Conservation (phyloP, 305 asterid species). For the Fraxinus greggii region DNA sequence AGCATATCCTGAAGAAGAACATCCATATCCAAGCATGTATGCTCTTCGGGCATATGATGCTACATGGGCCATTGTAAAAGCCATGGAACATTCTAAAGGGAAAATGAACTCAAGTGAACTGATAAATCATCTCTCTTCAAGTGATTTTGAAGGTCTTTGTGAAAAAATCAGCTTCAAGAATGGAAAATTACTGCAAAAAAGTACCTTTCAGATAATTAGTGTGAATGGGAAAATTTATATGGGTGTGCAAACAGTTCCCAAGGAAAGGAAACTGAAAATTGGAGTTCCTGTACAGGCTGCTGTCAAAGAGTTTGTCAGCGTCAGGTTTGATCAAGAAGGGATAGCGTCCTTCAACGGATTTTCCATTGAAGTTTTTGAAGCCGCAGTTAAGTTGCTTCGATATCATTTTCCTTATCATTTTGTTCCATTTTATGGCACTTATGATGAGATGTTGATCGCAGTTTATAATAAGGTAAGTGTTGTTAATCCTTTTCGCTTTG, state of each 20-base stretch:
- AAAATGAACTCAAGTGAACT: conserved; percentile 18
- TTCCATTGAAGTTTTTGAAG: conserved; percentile 57
- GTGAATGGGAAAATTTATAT: conserved; percentile 55
- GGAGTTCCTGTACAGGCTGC: conserved; percentile 61
- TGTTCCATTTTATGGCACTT: conserved; percentile 47
- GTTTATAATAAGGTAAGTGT: conserved; percentile 56
- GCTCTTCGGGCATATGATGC: conserved; percentile 61
- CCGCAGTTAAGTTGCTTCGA: conserved; percentile 43
- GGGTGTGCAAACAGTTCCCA: conserved; percentile 40
- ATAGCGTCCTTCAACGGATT: conserved; percentile 48
- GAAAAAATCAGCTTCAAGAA: conserved; percentile 53
- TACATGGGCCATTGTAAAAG: conserved; percentile 31
- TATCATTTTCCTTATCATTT: conserved; percentile 40
- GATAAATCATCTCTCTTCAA: conserved; percentile 17
- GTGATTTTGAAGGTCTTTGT: conserved; percentile 49
- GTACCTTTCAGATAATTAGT: conserved; percentile 44
- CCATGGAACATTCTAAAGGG: conserved; percentile 27
- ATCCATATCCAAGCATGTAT: conserved; percentile 42
- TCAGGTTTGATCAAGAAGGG: conserved; percentile 25
- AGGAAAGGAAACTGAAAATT: conserved; percentile 45
- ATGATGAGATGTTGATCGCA: conserved; percentile 56
- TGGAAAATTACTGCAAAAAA: conserved; percentile 37
- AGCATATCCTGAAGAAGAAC: conserved; percentile 48
- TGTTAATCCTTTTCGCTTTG: background rate
- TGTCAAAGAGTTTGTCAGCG: conserved; percentile 50